Percentiles rank a stretch among this genome's conserved stretches.
phyloP scores from a whole-genome alignment of 305 asterid species.

The Fraxinus platypoda region DNA sequence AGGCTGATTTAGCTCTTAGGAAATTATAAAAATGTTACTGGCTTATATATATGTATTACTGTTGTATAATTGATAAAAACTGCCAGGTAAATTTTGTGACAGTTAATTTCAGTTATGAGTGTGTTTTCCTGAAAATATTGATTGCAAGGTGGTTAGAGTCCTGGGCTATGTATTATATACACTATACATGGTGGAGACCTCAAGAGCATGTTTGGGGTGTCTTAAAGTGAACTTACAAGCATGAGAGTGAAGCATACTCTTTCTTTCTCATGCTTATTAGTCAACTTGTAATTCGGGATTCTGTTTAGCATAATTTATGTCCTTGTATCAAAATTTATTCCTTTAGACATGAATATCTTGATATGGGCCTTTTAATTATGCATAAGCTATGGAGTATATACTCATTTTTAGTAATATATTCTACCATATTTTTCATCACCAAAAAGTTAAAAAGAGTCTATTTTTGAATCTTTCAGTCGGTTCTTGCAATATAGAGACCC shows the following conservation, averaged over 20 bases:
- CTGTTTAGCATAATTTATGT: background rate
- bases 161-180: background rate
- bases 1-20: background rate
- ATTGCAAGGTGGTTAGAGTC: background rate
- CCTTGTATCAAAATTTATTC: background rate
- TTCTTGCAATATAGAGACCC: slow-evolving; percentile 90
- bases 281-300: background rate
- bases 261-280: background rate
- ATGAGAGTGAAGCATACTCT: background rate
- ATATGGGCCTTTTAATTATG: background rate
- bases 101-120: background rate
- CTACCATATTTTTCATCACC: background rate
- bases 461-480: slow-evolving; percentile 56
- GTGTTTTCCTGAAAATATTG: background rate
- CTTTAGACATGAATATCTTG: background rate
- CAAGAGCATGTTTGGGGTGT: background rate
- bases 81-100: background rate
- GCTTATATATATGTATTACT: background rate
- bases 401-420: background rate
- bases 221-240: background rate
- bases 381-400: background rate
- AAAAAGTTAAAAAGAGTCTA: slow-evolving; percentile 4
- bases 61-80: background rate
- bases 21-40: background rate
- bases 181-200: background rate